Evolutionary conservation across 1,284 basidiomycete genomes (phyloP).

Genomic region (Ustilago cynodontis): DNA sequence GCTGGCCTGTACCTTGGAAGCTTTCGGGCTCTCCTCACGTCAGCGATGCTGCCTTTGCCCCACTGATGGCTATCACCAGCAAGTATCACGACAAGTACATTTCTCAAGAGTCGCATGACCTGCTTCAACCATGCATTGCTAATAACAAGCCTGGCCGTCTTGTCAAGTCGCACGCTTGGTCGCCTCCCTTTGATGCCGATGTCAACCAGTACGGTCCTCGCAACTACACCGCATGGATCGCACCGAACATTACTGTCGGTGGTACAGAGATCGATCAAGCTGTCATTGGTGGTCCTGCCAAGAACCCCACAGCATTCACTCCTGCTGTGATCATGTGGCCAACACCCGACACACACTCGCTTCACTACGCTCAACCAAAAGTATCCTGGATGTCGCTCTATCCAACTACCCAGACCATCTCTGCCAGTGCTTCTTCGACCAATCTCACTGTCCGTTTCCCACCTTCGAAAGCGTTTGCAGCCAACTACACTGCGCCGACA

Average conservation of each 20-base stretch:
- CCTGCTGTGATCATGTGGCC: constrained; percentile 36
- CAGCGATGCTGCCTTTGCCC: constrained; percentile 30
- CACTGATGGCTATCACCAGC: constrained; percentile 38
- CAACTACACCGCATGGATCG: constrained; percentile 44
- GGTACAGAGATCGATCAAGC: constrained; percentile 42
- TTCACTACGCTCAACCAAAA: constrained; percentile 24
- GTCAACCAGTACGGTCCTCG: constrained; percentile 37
- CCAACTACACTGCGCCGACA: constrained; percentile 36
- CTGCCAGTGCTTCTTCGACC: constrained; percentile 25
- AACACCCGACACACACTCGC: constrained; percentile 24
- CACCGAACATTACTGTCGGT: constrained; percentile 32
- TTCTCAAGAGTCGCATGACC: constrained; percentile 23
- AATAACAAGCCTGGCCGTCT: constrained; percentile 24
- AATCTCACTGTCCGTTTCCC: constrained; percentile 37
- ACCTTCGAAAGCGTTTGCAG: constrained; percentile 29
- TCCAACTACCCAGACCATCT: constrained; percentile 33
- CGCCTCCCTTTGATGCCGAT: constrained; percentile 37
- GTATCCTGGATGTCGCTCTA: constrained; percentile 39
- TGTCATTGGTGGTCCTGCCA: constrained; percentile 34
- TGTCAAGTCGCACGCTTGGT: constrained; percentile 29
- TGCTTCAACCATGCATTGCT: constrained; percentile 14
- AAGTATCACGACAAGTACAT: constrained; percentile 38
- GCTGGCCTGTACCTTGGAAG: constrained; percentile 37
- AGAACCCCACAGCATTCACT: constrained; percentile 32
- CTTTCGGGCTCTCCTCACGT: constrained; percentile 32